phyloP scores from a whole-genome alignment of 352 stramenopile genomes.

The Globisporangium okanoganense region DNA sequence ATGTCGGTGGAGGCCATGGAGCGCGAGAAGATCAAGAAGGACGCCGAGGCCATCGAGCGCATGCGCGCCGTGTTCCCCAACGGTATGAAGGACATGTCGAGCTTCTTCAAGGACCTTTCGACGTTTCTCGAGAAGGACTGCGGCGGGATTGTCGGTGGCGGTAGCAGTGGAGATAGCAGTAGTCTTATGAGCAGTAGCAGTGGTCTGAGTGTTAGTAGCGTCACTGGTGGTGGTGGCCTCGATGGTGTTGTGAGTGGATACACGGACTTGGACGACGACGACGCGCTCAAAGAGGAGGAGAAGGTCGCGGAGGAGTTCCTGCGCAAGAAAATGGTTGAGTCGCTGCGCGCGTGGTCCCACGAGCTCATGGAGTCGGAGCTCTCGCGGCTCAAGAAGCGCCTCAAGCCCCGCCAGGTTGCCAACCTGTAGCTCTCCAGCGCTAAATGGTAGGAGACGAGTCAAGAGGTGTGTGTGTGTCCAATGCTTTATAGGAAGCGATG shows the following conservation, averaged over 20 bases:
- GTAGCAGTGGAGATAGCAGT: not conserved
- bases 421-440: slow-evolving; percentile 28
- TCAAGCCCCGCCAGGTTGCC: slow-evolving; percentile 57
- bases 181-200: not conserved
- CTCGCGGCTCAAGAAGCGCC: slow-evolving; percentile 61
- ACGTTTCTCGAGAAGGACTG: slow-evolving; percentile 65
- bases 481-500: too few relatives aligned
- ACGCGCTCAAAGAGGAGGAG: slow-evolving; percentile 29
- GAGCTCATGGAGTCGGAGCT: slow-evolving; percentile 68
- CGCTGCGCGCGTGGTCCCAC: slow-evolving; percentile 61
- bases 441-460: too few relatives aligned
- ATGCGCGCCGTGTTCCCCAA: slow-evolving; percentile 67
- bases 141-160: slow-evolving; percentile 20
- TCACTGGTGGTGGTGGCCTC: slow-evolving; percentile 2
- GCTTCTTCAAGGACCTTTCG: slow-evolving; percentile 74
- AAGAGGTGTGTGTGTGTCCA: not conserved
- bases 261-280: slow-evolving; percentile 33
- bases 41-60: slow-evolving; percentile 69
- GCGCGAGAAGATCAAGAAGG: slow-evolving; percentile 59
- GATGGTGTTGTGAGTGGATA: slow-evolving; percentile 23
- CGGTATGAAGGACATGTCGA: slow-evolving; percentile 65
- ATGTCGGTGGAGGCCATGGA: slow-evolving; percentile 54
- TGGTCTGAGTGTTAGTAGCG: slow-evolving; percentile 14
- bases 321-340: slow-evolving; percentile 79
- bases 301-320: slow-evolving; percentile 48